Evolutionary conservation across 1,284 basidiomycete genomes (phyloP).

Genomic region (Boletellus sp.): DNA sequence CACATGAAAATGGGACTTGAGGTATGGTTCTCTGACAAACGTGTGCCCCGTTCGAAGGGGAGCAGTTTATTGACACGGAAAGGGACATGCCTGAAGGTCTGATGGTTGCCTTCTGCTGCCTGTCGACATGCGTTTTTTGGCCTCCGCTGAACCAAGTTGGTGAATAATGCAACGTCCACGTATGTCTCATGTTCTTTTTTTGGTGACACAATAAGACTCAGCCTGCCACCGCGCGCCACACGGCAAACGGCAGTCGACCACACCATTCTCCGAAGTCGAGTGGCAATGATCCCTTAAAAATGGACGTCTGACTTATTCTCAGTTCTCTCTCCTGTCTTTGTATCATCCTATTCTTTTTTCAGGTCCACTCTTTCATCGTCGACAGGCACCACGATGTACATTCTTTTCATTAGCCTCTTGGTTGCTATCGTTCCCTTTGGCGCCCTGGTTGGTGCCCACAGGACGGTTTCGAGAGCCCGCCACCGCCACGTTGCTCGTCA

Average conservation of each 20-base stretch:
- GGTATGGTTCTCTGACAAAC: too few species aligned
- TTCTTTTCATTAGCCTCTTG: conserved; percentile 25
- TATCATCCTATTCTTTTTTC: conserved; percentile 1
- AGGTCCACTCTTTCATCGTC: conserved; percentile 8
- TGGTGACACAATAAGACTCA: background rate
- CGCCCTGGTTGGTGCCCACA: conserved; percentile 33
- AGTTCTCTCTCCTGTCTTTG: background rate
- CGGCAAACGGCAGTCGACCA: background rate
- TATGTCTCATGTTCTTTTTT: background rate
- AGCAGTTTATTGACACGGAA: too few species aligned
- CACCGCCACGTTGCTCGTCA: conserved; percentile 25
- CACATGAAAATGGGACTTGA: too few species aligned
- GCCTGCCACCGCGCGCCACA: background rate
- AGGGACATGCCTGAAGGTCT: background rate
- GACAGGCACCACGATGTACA: conserved; percentile 23
- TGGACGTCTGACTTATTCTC: background rate
- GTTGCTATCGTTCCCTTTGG: conserved; percentile 17
- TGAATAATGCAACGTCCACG: background rate
- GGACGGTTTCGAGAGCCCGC: conserved; percentile 17
- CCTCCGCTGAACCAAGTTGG: background rate
- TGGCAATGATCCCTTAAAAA: conserved; percentile 1
- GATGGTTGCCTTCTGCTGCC: background rate
- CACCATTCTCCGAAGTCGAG: conserved; percentile 3
- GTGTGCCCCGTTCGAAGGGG: background rate
- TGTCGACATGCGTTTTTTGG: background rate